Evolutionary conservation across 2,329 filamentous ascomycete genomes (phyloP).

Genomic region (Exophiala mesophila): DNA sequence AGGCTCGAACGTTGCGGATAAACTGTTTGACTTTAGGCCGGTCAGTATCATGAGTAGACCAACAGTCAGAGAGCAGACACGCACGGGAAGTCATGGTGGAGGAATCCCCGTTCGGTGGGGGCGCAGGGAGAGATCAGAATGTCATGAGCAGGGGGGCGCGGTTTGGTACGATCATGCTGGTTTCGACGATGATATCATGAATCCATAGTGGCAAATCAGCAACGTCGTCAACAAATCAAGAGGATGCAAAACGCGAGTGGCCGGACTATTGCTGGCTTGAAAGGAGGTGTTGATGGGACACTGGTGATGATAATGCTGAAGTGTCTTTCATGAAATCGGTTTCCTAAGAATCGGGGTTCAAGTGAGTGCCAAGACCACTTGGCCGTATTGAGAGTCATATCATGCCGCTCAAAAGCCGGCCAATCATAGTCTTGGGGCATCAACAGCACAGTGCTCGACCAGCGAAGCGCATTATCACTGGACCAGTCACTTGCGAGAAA

Average conservation of each 20-base stretch:
- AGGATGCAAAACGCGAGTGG: no score
- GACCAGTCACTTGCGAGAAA: no score
- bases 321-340: not conserved
- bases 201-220: no score
- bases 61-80: slow-evolving; percentile 1
- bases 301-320: not conserved
- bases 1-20: slow-evolving; percentile 96
- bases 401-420: no score
- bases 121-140: slow-evolving; percentile 11
- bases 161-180: not conserved
- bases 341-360: not conserved
- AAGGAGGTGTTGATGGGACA: no score
- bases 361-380: not conserved
- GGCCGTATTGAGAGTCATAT: not conserved
- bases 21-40: slow-evolving; percentile 86
- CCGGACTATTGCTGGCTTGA: no score
- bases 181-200: no score
- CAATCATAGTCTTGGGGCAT: no score
- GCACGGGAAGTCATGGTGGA: slow-evolving; percentile 24
- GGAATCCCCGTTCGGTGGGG: slow-evolving; percentile 18
- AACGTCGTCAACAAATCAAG: no score
- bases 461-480: no score
- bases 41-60: slow-evolving; percentile 11
- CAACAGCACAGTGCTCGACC: no score
- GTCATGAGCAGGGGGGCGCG: slow-evolving; percentile 25